These are phyloP conservation scores for Pseudoturritis turrita DNA, from an alignment of 345 rosid species.

Conservation along the genomic window DNA sequence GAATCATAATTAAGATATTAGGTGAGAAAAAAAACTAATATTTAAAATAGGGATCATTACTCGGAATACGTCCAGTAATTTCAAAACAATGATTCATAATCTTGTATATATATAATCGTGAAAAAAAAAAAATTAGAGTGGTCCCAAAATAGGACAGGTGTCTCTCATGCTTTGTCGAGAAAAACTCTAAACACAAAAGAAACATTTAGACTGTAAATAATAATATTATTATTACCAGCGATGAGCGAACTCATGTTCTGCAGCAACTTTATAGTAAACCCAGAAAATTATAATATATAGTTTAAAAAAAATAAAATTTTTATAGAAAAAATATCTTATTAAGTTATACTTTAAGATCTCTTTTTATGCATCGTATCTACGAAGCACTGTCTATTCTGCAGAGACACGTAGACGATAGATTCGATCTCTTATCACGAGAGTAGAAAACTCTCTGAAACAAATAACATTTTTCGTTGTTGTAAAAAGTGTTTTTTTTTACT, in stretches of 20 bases:
- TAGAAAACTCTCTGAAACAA: constrained; percentile 17
- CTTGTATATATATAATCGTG: neutral
- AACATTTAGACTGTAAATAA: constrained; percentile 8
- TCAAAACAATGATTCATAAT: neutral
- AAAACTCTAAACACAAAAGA: constrained; percentile 16
- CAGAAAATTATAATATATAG: neutral
- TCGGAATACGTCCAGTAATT: constrained; percentile 2
- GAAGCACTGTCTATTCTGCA: constrained; percentile 30
- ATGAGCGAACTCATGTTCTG: constrained; percentile 31
- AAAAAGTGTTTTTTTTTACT: constrained; percentile 21
- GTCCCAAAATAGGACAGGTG: constrained; percentile 34
- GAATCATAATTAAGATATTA: constrained; percentile 23
- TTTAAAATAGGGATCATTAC: constrained; percentile 3
- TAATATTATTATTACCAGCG: constrained; percentile 10
- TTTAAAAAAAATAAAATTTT: neutral
- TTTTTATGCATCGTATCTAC: constrained; percentile 27
- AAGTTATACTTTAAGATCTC: constrained; percentile 15
- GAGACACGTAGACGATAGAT: constrained; percentile 34
- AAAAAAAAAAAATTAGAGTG: constrained; percentile 19
- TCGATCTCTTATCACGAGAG: constrained; percentile 32
- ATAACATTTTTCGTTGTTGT: constrained; percentile 3
- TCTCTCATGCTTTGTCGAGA: constrained; percentile 34
- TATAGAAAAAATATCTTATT: too few species aligned
- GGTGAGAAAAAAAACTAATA: neutral
- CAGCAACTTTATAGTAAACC: constrained; percentile 24